Base-by-base conservation (phyloP, 768 basidiomycete genomes). In the Naematelia aurantialba region DNA sequence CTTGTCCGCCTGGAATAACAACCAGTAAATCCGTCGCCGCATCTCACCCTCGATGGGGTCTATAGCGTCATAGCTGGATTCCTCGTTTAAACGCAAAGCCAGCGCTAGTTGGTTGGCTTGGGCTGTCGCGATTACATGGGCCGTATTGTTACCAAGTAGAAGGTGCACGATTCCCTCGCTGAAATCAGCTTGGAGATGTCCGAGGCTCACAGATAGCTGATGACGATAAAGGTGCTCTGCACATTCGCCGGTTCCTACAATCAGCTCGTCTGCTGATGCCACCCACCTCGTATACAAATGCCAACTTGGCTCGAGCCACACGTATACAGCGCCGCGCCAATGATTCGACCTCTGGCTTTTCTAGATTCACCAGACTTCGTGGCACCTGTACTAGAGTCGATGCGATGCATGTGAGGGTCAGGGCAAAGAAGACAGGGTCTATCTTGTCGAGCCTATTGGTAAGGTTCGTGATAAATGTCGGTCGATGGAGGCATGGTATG, bases 1-100 rank as follows among this genome's bases (percentile, higher is more conserved):
- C 79, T 94, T 94, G 77, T 93, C 91, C 65, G 90, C 91, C 77
- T 88, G 89, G 70, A 93, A 93, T 29, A 94, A 82, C n/a, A 94
- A 79, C 70, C 70, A 72, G 45, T 69, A 72, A 4, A 84, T 84
- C 60, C 91, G 81, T 55, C 91, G 83, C 21, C 91, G 81, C n/a
- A 92, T 85, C 77, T 94, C 91, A 62, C 85, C 86, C 80, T 94
- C 91, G 62, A 94, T 88, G 39, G 89, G 34, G 86, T 87, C 52
- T 86, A 1, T 87, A 62, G 55, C 46, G 17, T 31, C 8, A 14
- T 17, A 12, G 26, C 4, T 12, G 11, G 65, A 45, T 25, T 67
- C 70, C 44, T 72, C 70, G 53, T 72, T 72, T 30, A 72, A 46
- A 13, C 70, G 26, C 56, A 72, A 52, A 3, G 68, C 63, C 12